Evolutionary conservation across 2,329 filamentous ascomycete genomes (phyloP).

Genomic region (Magnaporthiopsis rhizophila): DNA sequence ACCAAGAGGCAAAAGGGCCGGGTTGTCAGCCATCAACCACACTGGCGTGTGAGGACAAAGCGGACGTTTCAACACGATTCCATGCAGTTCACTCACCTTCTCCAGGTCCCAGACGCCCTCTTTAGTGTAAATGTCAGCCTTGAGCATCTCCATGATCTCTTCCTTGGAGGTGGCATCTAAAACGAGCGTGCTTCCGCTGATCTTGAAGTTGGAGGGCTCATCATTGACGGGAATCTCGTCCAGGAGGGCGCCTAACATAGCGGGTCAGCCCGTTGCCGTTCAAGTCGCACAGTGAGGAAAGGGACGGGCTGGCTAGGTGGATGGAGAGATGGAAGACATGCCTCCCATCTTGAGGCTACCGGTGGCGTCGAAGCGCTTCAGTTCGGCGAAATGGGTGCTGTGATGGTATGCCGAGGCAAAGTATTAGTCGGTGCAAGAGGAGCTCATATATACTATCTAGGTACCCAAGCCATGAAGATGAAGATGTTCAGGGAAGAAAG

Average conservation of each 20-base stretch:
- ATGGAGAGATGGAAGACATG: conserved; percentile 23
- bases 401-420: conserved; percentile 1
- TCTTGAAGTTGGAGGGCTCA: conserved; percentile 50
- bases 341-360: conserved; percentile 59
- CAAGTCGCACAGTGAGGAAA: too few species aligned
- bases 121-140: conserved; percentile 64
- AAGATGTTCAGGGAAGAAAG: neutral
- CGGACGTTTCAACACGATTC: neutral
- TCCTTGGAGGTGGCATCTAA: conserved; percentile 58
- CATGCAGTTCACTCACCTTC: conserved; percentile 36
- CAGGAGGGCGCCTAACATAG: conserved; percentile 52
- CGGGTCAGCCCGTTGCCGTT: neutral
- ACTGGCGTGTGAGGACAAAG: neutral
- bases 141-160: conserved; percentile 58
- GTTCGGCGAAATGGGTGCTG: conserved; percentile 47
- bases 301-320: neutral
- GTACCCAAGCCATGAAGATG: neutral
- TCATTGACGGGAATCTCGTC: conserved; percentile 58
- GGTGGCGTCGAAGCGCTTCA: conserved; percentile 42
- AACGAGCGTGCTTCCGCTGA: conserved; percentile 67
- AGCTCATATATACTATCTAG: neutral
- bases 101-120: conserved; percentile 74
- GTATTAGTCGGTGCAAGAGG: conserved; percentile 4
- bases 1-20: neutral
- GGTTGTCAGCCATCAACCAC: neutral